phyloP scores from a whole-genome alignment of 192 early-diverging fungal species.

The Linnemannia schmuckeri region DNA sequence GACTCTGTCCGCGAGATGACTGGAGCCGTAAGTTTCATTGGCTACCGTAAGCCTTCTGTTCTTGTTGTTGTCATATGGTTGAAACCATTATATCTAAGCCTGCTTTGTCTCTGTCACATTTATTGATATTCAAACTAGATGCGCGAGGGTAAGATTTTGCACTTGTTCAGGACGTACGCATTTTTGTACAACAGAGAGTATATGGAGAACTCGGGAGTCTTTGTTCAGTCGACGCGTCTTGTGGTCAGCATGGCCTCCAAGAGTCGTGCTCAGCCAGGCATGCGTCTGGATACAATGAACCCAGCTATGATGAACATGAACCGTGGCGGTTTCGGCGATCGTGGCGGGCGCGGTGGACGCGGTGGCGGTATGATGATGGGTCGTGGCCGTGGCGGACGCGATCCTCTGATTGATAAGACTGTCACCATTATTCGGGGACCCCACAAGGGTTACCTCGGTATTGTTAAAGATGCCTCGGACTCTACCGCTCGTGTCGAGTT shows the following conservation, averaged over 20 bases:
- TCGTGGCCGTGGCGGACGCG: conserved; percentile 64
- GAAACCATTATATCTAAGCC: neutral
- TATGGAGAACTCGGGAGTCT: conserved; percentile 80
- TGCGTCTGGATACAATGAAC: conserved; percentile 58
- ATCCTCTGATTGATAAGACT: conserved; percentile 77
- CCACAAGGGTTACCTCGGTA: conserved; percentile 98
- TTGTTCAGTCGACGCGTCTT: conserved; percentile 77
- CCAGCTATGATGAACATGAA: conserved; percentile 57
- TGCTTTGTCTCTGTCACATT: neutral
- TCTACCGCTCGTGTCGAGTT: conserved; percentile 87
- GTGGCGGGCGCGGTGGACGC: conserved; percentile 63
- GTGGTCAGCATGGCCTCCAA: conserved; percentile 69
- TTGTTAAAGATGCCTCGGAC: conserved; percentile 90
- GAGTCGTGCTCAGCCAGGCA: conserved; percentile 53
- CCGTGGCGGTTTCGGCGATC: conserved; percentile 46
- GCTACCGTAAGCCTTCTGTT: too few species aligned
- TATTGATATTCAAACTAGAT: conserved; percentile 19
- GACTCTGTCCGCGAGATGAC: conserved; percentile 82
- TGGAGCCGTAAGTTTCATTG: conserved; percentile 60
- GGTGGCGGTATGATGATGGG: conserved; percentile 61
- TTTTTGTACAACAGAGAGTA: conserved; percentile 85
- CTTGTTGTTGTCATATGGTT: neutral
- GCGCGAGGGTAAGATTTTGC: conserved; percentile 81
- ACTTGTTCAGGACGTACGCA: conserved; percentile 84
- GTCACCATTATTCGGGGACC: conserved; percentile 89